Base-by-base conservation (phyloP, 2,329 filamentous ascomycete species). In the Dothistroma septosporum region DNA sequence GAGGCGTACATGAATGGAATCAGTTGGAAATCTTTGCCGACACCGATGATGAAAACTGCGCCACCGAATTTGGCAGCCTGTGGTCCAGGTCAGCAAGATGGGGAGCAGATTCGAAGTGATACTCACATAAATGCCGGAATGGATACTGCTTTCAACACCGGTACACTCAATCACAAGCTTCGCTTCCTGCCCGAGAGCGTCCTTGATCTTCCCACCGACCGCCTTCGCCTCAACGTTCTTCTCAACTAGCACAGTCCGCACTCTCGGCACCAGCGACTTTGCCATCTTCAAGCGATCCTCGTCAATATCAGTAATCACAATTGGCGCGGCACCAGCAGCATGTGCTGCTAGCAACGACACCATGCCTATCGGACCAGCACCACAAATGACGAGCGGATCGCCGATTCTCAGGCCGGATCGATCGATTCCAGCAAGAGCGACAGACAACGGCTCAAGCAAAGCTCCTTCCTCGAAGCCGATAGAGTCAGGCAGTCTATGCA, bases 371-470 rank as follows among this genome's bases (percentile, higher is more conserved):
- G 75, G 73, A 9, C 74, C 70, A 31, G 75, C 73, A 16, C 75
- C 72, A 58, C 72, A 69, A 54, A 76, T 74, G 61, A 76, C 64
- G 5, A 78, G 64, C 10, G 71, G 67, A 54, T 79, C 70, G 0
- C 79, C 79, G 0, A 78, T 68, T 22, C 69, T 68, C 2, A 81
- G 61, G 0, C 70, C 73, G 1, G 75, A 73, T 6, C 75, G 72
- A 21, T 79, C 71, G 8, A 79, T 73, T 0, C 75, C 73, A 31
- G 80, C 78, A 1, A 82, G 73, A 2, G 79, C 80, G 2, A 81
- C 78, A 16, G 75, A 74, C 10, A 82, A 68, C 7, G 81, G 80
- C 69, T 82, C 81, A 10, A 82, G 74, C 5, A 83, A 70, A 0
- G 76, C 76, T 0, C 77, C 78, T 57, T 81, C 79, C 33, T 77